These are phyloP conservation scores for Magnusiomyces ingens DNA, from an alignment of 1,139 yeast genomes.

Conservation along the genomic window DNA sequence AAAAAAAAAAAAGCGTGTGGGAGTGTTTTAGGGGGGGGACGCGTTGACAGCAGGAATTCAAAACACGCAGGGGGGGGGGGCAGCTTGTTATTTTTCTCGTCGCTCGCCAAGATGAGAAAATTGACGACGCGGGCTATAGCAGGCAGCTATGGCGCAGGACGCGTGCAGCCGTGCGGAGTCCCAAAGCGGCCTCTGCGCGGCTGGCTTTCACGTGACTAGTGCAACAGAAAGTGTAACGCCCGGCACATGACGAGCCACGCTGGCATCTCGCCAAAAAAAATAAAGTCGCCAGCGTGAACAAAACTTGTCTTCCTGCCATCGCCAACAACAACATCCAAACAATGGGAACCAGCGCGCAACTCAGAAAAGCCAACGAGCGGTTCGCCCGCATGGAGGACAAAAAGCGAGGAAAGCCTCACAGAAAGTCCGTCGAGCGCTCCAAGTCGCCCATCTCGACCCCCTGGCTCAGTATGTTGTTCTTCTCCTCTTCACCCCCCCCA, in stretches of 20 bases:
- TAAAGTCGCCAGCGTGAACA: too few relatives aligned
- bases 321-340: neutral
- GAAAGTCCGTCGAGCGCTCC: neutral
- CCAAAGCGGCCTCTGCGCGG: too few relatives aligned
- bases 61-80: neutral
- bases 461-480: neutral
- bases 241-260: too few relatives aligned
- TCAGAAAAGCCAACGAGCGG: neutral
- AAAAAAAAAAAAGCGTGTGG: neutral
- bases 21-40: neutral
- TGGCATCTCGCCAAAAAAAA: too few relatives aligned
- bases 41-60: neutral
- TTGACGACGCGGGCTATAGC: too few relatives aligned
- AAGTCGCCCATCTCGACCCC: neutral
- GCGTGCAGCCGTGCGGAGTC: too few relatives aligned
- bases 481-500: too few relatives aligned
- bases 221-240: too few relatives aligned
- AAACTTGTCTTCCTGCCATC: neutral
- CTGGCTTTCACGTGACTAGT: too few relatives aligned
- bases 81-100: too few relatives aligned
- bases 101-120: too few relatives aligned
- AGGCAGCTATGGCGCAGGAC: too few relatives aligned
- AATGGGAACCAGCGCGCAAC: neutral
- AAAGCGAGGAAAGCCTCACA: slow-evolving; percentile 1
- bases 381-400: neutral